These are phyloP conservation scores for Dictyostelium brefeldianum DNA, from an alignment of 78 protist genomes.

Conservation along the genomic window DNA sequence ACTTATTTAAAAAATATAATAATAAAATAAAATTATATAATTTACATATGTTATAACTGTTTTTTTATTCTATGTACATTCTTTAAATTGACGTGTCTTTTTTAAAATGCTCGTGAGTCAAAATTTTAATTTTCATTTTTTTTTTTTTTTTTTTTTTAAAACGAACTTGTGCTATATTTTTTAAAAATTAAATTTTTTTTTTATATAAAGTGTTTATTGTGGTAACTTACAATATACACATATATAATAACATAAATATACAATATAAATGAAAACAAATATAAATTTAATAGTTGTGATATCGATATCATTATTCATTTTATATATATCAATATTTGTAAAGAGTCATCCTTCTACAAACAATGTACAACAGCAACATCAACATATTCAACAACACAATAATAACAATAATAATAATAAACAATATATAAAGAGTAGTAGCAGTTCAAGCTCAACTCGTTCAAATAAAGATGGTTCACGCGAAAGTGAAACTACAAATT, in stretches of 20 bases:
- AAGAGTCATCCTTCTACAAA: not conserved
- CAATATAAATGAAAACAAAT: not conserved
- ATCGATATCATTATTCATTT: not conserved
- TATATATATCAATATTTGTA: slow-evolving; percentile 8
- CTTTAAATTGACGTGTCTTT: not conserved
- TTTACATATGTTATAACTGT: too few species aligned
- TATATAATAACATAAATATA: not conserved
- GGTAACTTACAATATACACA: too few species aligned
- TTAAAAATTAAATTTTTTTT: not conserved
- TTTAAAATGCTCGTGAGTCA: not conserved
- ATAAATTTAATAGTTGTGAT: not conserved
- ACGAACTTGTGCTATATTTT: too few species aligned
- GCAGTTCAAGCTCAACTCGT: not conserved
- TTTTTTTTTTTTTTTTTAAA: not conserved
- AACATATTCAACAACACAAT: not conserved
- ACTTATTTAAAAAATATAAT: slow-evolving; percentile 30
- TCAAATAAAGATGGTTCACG: not conserved
- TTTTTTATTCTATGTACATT: too few species aligned
- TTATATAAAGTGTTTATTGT: not conserved
- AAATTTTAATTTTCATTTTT: not conserved
- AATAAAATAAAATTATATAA: not conserved
- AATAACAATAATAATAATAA: not conserved
- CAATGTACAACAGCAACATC: not conserved
- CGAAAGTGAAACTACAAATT: not conserved
- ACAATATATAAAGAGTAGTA: not conserved